A percentile compares a stretch with the other conserved stretches of the same genome.
Evolutionary conservation across 176 grass and related monocot genomes (phyloP).

Genomic region (Eremochloa ophiuroides): DNA sequence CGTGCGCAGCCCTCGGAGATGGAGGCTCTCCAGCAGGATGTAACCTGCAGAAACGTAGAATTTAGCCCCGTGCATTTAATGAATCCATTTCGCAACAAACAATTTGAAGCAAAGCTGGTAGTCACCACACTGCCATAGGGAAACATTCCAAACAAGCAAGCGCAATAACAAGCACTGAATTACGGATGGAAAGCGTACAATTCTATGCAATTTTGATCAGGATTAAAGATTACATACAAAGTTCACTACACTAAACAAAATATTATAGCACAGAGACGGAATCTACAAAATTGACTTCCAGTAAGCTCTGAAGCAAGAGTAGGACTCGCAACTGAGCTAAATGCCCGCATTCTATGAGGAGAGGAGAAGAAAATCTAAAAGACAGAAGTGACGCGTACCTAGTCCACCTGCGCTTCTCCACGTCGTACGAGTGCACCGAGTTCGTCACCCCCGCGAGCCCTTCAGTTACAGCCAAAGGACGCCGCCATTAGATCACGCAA

Average conservation of each 20-base stretch:
- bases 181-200: background rate
- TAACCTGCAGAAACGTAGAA: conserved; percentile 36
- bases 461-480: conserved; percentile 15
- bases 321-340: conserved; percentile 17
- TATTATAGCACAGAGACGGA: background rate
- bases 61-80: background rate
- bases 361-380: background rate
- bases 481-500: conserved; percentile 20
- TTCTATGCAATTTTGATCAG: background rate
- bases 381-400: conserved; percentile 32
- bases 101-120: background rate
- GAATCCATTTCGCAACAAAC: background rate
- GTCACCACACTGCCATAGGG: background rate
- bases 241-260: background rate
- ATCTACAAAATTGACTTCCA: background rate
- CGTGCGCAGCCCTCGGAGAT: conserved; percentile 84
- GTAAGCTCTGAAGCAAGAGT: background rate
- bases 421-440: conserved; percentile 89
- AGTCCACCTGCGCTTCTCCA: conserved; percentile 68
- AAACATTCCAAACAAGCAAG: background rate
- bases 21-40: conserved; percentile 81
- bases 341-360: background rate
- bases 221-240: conserved; percentile 4
- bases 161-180: background rate
- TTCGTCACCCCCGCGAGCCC: conserved; percentile 96